A percentile compares a stretch with the other conserved stretches of the same genome.
These are phyloP conservation scores for Cystofilobasidium capitatum DNA, from an alignment of 768 basidiomycete genomes.

Conservation along the genomic window DNA sequence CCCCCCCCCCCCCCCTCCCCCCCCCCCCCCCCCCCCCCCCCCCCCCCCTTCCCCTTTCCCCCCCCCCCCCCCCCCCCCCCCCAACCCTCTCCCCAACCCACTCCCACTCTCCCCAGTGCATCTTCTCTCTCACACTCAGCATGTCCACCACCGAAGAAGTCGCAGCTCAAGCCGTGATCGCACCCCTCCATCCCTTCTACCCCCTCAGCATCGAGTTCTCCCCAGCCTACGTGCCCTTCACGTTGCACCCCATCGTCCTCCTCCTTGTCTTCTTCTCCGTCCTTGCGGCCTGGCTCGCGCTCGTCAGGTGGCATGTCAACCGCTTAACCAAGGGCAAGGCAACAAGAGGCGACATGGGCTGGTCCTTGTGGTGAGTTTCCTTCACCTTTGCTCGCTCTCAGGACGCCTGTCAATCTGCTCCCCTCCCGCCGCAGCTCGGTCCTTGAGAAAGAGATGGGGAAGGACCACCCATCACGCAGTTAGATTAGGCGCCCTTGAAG, in stretches of 20 bases:
- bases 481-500: too few relatives aligned
- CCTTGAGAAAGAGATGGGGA: too few relatives aligned
- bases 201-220: conserved; percentile 10
- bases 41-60: background rate
- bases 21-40: background rate
- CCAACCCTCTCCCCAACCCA: background rate
- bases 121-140: background rate
- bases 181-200: conserved; percentile 23
- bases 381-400: background rate
- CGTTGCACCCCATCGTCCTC: conserved; percentile 21
- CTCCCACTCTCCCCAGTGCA: background rate
- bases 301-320: background rate
- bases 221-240: conserved; percentile 9
- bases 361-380: background rate
- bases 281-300: conserved; percentile 7
- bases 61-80: background rate
- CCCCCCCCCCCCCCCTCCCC: background rate
- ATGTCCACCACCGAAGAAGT: background rate
- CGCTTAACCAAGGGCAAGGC: background rate
- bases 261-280: conserved; percentile 21
- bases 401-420: background rate
- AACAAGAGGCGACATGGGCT: background rate
- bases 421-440: background rate
- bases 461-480: too few relatives aligned
- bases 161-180: background rate